phyloP scores from a whole-genome alignment of 371 early-diverging fungal genomes.

The Chytridiales sp. region DNA sequence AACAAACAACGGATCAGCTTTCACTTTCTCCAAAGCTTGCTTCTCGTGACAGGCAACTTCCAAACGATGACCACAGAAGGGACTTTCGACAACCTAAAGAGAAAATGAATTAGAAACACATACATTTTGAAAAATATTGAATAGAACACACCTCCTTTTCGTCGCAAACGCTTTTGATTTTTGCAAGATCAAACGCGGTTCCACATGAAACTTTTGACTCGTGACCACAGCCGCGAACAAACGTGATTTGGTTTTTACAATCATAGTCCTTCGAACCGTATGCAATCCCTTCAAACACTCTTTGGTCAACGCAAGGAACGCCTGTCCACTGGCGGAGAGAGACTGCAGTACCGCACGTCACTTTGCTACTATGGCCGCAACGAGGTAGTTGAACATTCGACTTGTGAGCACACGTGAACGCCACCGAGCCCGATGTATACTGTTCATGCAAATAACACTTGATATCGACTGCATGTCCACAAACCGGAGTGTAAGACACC shows the following conservation, averaged over 20 bases:
- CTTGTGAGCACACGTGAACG: slow-evolving; percentile 11
- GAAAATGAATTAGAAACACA: too few relatives aligned
- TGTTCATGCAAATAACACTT: slow-evolving; percentile 10
- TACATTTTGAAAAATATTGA: too few relatives aligned
- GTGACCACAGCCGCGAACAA: slow-evolving; percentile 24
- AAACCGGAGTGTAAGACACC: slow-evolving; percentile 16
- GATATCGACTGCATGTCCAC: slow-evolving; percentile 20
- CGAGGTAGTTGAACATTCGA: slow-evolving; percentile 20
- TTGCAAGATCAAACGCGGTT: slow-evolving; percentile 17
- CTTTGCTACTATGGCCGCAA: slow-evolving; percentile 40
- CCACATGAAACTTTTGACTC: slow-evolving; percentile 4
- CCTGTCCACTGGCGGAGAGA: neutral
- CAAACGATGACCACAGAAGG: slow-evolving; percentile 19
- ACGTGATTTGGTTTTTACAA: slow-evolving; percentile 9
- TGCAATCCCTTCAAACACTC: slow-evolving; percentile 13
- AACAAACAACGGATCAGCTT: neutral
- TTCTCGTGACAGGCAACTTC: slow-evolving; percentile 8
- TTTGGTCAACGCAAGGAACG: neutral
- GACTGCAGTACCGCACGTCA: slow-evolving; percentile 10
- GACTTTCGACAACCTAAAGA: too few relatives aligned
- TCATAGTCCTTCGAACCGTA: slow-evolving; percentile 22
- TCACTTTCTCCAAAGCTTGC: slow-evolving; percentile 3
- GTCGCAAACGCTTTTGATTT: neutral
- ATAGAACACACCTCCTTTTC: neutral
- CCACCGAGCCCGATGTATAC: neutral